phyloP scores from a whole-genome alignment of 805 yeast genomes.

The Alloascoidea hylecoeti region DNA sequence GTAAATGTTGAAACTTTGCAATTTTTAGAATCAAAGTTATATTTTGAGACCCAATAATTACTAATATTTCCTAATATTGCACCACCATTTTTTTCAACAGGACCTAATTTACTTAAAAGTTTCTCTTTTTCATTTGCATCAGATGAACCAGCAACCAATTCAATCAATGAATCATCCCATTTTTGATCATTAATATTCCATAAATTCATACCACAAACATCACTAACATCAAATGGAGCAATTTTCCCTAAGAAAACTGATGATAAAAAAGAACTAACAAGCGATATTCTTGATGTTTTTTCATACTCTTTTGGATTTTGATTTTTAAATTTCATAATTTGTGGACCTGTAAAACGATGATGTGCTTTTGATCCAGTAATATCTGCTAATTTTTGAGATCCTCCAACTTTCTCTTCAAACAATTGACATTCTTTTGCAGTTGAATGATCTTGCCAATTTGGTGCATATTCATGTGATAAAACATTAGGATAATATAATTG shows the following conservation, averaged over 20 bases:
- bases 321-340: conserved; percentile 58
- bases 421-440: conserved; percentile 53
- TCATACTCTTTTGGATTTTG: conserved; percentile 35
- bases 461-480: conserved; percentile 39
- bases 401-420: conserved; percentile 52
- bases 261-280: conserved; percentile 70
- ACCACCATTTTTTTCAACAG: conserved; percentile 33
- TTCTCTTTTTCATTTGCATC: conserved; percentile 16
- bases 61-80: conserved; percentile 37
- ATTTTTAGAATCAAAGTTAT: conserved; percentile 36
- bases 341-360: conserved; percentile 86
- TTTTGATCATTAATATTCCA: conserved; percentile 50
- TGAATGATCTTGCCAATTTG: conserved; percentile 94
- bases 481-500: conserved; percentile 32
- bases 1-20: conserved; percentile 66
- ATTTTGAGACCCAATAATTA: conserved; percentile 44
- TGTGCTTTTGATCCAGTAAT: conserved; percentile 82
- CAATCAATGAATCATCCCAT: conserved; percentile 43
- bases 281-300: conserved; percentile 45
- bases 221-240: conserved; percentile 62
- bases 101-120: conserved; percentile 38
- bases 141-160: conserved; percentile 20
- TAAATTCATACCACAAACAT: conserved; percentile 88
- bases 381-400: conserved; percentile 39
- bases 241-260: conserved; percentile 54